Evolutionary conservation across 306 rosid species (phyloP).

Genomic region (Potentilla sterilis): DNA sequence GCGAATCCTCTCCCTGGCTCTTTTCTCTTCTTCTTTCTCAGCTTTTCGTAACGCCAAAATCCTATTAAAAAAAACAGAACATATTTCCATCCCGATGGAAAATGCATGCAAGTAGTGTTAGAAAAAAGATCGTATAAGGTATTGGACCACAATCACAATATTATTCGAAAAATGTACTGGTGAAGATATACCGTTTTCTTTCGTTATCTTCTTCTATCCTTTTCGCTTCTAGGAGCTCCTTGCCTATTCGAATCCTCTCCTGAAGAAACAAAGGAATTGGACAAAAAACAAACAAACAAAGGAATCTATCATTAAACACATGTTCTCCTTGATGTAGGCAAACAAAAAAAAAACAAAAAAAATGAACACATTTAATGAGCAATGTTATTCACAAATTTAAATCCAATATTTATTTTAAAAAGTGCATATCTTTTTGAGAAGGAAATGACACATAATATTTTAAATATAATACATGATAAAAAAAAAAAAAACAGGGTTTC

Average conservation of each 20-base stretch:
- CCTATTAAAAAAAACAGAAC: constrained; percentile 42
- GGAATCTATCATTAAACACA: constrained; percentile 6
- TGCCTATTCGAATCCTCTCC: constrained; percentile 98
- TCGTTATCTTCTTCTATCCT: constrained; percentile 93
- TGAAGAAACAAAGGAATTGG: constrained; percentile 29
- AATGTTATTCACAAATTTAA: background rate
- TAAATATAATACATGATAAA: background rate
- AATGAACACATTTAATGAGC: background rate
- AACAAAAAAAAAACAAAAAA: background rate
- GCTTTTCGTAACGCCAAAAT: constrained; percentile 87
- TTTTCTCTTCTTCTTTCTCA: constrained; percentile 94
- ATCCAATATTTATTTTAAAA: background rate
- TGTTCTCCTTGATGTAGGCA: background rate
- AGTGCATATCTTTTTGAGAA: background rate
- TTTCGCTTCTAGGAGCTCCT: constrained; percentile 93
- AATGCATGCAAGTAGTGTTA: background rate
- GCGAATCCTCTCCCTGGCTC: constrained; percentile 89
- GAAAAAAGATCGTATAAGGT: background rate
- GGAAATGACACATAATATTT: background rate
- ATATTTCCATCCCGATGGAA: constrained; percentile 14
- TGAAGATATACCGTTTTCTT: constrained; percentile 71
- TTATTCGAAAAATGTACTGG: background rate
- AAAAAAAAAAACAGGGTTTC: background rate
- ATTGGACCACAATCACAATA: constrained; percentile 18
- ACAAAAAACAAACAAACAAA: constrained; percentile 1